Base-by-base conservation (phyloP, 2,329 filamentous ascomycete genomes). In the Fusarium succisae region DNA sequence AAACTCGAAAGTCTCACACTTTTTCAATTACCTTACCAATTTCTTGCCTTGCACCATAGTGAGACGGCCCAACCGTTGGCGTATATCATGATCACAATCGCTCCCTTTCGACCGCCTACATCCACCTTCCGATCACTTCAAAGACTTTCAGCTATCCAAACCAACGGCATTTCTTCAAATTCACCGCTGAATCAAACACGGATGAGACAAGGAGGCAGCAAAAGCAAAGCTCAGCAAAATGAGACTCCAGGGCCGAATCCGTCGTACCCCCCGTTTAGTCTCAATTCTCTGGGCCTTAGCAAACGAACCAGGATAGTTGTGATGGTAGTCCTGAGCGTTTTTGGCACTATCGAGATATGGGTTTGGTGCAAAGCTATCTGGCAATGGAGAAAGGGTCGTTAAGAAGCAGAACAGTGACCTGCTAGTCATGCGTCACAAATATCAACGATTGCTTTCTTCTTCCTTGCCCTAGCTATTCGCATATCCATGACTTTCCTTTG, bases 281-380 rank as follows among this genome's bases (percentile, higher is more conserved):
- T 82, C 11, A 56, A 79, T 6, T 74, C 73, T 9, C 50, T 82
- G 0, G 80, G 81, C 8, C 56, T 81, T 10, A 76, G 79, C 66
- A 80, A 70, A 32, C 77, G 76, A 24, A 78, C 78, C 70, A 81
- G 65, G 24, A 37, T 80, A 4, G 48, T 72, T 15, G 41, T 81
- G 10, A 57, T 81, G 14, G 66, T 70, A 2, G 54, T 81, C 5
- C 44, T 82, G 12, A 69, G 76, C 55, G 74, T 82, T 18, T 77
- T 81, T 30, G 81, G 79, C 28, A 81, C 79, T 3, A 77, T 81
- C 11, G 80, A 82, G 60, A 79, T 80, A 1, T 82, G 79, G 78
- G 70, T 81, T 35, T 82, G 77, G 64, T 79, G 77, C 45, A 77
- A 81, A 58, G 73, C 78, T 5, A 75, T 80, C 3, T 79, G 77